Evolutionary conservation across 768 basidiomycete genomes (phyloP).

Genomic region (Hygrophorus russula): DNA sequence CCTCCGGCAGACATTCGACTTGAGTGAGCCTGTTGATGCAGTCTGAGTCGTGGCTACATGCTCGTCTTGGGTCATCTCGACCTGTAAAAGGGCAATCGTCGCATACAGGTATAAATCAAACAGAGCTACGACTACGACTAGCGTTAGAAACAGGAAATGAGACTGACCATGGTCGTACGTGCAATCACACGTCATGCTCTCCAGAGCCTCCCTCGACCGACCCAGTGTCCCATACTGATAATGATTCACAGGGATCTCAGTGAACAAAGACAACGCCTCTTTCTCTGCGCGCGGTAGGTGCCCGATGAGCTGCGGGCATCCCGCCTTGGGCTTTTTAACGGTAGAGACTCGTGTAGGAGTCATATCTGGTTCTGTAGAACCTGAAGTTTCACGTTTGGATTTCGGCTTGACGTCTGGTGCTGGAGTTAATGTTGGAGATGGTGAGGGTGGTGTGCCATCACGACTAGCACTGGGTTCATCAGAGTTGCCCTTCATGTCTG

Average conservation of each 20-base stretch:
- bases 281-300: slow-evolving; percentile 70
- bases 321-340: slow-evolving; percentile 25
- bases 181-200: slow-evolving; percentile 96
- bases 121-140: neutral
- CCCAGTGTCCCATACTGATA: slow-evolving; percentile 86
- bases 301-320: slow-evolving; percentile 58
- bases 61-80: slow-evolving; percentile 44
- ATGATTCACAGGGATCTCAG: slow-evolving; percentile 62
- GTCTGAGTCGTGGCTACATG: slow-evolving; percentile 82
- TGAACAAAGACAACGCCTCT: slow-evolving; percentile 62
- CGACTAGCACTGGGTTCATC: slow-evolving; percentile 3
- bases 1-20: slow-evolving; percentile 86
- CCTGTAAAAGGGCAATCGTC: slow-evolving; percentile 27
- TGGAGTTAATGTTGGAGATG: neutral
- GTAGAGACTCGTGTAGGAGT: slow-evolving; percentile 8
- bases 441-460: neutral
- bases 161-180: slow-evolving; percentile 70
- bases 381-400: neutral
- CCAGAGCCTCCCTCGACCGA: slow-evolving; percentile 76
- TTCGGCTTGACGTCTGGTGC: neutral
- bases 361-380: neutral
- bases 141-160: slow-evolving; percentile 1
- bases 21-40: slow-evolving; percentile 97
- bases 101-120: neutral
- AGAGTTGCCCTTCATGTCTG: slow-evolving; percentile 1